Evolutionary conservation across 2,329 filamentous ascomycete species (phyloP), one percentile per base, ranked within the genome.

Genomic region (Venturia effusa): DNA sequence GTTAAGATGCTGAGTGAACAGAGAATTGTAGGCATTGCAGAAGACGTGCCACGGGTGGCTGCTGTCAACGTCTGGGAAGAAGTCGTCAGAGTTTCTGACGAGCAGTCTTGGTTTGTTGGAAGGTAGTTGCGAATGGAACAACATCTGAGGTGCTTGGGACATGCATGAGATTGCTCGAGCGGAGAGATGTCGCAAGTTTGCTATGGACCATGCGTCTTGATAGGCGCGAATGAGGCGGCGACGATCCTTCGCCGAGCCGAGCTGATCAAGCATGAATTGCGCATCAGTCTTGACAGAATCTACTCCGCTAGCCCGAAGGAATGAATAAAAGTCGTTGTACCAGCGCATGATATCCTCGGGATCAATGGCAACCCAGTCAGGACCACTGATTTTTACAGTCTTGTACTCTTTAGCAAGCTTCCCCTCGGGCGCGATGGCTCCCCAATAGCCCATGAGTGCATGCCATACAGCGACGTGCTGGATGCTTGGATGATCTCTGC

Each of bases 21-120:
- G 80, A 39, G 85, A 82, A 72, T 96, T 97, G 75, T 97, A 89
- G 0, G 93, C 93, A 71, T 97, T 99, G 67, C 88, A 85, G 80
- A 95, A 99, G 41, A 97, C 83, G 74, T 99, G 94, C 93, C 94
- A 99, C 0, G 92, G 84, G 67, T 99, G 94, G 7, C 88, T 91
- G 0, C 85, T 83, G 0, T 87, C 84, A 4, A 92, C 83, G 55
- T 92, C 84, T 0, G 94, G 94, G 74, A 95, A 97, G 80, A 92
- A 99, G 75, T 97, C 89, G 66, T 87, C 92, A 0, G 90, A 95
- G 75, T 95, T 97, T 59, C 94, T 88, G 22, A 92, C 83, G 0
- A 92, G 79, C 30, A 95, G 81, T 0, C 84, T 80, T 0, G 90
- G 89, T 61, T 86, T 85, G 71, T 88, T 90, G n/a, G 80, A 84